Evolutionary conservation across 495 filamentous ascomycete genomes (phyloP).

Genomic region (Neurospora intermedia): DNA sequence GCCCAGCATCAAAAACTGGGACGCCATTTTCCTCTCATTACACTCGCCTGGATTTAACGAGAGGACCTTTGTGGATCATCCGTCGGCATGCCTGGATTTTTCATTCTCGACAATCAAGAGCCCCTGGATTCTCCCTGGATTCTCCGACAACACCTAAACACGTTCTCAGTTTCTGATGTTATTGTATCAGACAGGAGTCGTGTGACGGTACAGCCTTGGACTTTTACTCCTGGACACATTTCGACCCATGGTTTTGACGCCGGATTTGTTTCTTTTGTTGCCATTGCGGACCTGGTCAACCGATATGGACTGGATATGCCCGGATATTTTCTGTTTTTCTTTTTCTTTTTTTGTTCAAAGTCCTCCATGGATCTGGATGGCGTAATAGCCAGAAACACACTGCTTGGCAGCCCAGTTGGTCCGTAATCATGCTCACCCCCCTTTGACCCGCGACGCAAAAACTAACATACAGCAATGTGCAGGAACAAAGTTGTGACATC

Average conservation of each 20-base stretch:
- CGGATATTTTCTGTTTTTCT: constrained; percentile 22
- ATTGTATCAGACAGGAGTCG: not conserved
- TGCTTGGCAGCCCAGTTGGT: constrained; percentile 9
- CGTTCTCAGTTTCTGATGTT: not conserved
- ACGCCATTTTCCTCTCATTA: not conserved
- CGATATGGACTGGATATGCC: constrained; percentile 6
- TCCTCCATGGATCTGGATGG: constrained; percentile 2
- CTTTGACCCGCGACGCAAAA: not conserved
- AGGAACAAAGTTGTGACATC: constrained; percentile 43
- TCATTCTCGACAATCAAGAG: not conserved
- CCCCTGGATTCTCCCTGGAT: not conserved
- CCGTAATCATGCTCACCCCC: constrained; percentile 5
- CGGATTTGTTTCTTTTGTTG: not conserved
- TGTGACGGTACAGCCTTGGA: not conserved
- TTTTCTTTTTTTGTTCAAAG: constrained; percentile 9
- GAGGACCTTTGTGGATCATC: not conserved
- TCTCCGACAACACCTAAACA: not conserved
- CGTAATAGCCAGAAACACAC: constrained; percentile 1
- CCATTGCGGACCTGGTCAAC: not conserved
- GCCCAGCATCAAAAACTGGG: not conserved
- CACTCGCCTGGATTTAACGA: not conserved
- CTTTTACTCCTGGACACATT: not conserved
- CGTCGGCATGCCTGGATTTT: not conserved
- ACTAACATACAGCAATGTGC: constrained; percentile 21
- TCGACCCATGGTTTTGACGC: not conserved